Conservation (phyloP, 495 filamentous ascomycete genomes). For the Penicillium coffeae region DNA sequence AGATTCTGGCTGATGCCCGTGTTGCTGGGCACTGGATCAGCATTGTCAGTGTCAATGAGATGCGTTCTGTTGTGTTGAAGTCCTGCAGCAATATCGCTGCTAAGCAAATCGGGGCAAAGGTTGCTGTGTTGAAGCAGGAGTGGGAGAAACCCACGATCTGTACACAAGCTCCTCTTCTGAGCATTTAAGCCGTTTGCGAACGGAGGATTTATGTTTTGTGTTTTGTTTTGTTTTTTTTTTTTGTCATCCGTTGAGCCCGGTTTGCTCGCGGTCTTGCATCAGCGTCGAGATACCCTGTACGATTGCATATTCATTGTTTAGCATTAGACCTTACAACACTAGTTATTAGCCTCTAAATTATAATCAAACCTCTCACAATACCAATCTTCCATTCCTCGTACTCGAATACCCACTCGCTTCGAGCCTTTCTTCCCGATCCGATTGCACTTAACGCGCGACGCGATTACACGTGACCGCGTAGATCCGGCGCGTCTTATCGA, state of each 20-base stretch:
- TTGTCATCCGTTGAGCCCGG: constrained; percentile 22
- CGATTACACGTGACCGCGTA: constrained; percentile 39
- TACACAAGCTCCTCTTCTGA: constrained; percentile 7
- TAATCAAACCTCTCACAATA: constrained; percentile 15
- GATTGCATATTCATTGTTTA: constrained; percentile 15
- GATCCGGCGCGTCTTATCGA: constrained; percentile 18
- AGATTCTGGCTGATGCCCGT: constrained; percentile 37
- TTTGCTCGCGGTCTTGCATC: constrained; percentile 31
- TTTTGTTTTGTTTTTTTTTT: constrained; percentile 25
- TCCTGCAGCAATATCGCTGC: constrained; percentile 39
- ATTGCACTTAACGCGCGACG: constrained; percentile 33
- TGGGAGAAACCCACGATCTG: constrained; percentile 23
- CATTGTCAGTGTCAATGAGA: constrained; percentile 37
- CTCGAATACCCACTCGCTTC: too few species aligned
- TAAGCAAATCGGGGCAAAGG: constrained; percentile 37
- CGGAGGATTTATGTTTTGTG: constrained; percentile 9
- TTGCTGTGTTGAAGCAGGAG: constrained; percentile 31
- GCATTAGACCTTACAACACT: constrained; percentile 6
- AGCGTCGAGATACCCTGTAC: constrained; percentile 33
- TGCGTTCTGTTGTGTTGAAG: constrained; percentile 43
- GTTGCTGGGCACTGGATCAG: constrained; percentile 45
- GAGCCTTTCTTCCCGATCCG: too few species aligned
- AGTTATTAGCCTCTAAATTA: constrained; percentile 15
- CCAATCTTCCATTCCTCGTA: too few species aligned
- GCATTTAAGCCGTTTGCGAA: constrained; percentile 8